Conservation (phyloP, 148 eudicot species). For the Arctostaphylos glauca region DNA sequence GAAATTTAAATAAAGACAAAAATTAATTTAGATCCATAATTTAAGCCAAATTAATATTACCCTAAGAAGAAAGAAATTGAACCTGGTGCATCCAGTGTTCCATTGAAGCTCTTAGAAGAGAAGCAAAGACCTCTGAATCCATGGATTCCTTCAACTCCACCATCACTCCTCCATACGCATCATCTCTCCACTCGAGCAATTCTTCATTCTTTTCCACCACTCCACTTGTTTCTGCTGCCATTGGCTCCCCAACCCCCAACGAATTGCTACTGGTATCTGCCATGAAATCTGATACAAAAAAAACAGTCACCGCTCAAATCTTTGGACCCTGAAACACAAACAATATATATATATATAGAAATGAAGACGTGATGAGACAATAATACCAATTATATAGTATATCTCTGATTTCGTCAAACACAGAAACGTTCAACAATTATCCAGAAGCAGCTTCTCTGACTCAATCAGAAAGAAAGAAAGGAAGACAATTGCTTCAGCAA, state of each 20-base stretch:
- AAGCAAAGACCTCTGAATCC: conserved; percentile 35
- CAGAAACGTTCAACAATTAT: too few relatives aligned
- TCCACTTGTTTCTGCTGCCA: background rate
- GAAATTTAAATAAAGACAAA: too few relatives aligned
- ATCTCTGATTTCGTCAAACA: too few relatives aligned
- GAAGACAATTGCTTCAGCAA: too few relatives aligned
- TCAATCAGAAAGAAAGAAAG: too few relatives aligned
- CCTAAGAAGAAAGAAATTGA: background rate
- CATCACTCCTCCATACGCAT: conserved; percentile 45
- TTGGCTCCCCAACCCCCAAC: background rate
- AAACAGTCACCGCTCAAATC: background rate
- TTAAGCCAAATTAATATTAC: too few relatives aligned
- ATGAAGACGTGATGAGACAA: too few relatives aligned
- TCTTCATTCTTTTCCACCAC: conserved; percentile 13
- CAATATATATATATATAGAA: too few relatives aligned
- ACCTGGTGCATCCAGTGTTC: conserved; percentile 57
- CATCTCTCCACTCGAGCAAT: conserved; percentile 28
- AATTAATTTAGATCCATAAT: too few relatives aligned
- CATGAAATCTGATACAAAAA: background rate
- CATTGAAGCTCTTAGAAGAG: conserved; percentile 49
- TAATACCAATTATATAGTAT: too few relatives aligned
- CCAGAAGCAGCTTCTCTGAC: too few relatives aligned
- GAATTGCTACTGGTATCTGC: background rate
- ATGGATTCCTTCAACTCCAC: conserved; percentile 49
- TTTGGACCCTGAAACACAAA: background rate